Evolutionary conservation across 306 rosid genomes (phyloP).

Genomic region (Erythrophleum fordii): DNA sequence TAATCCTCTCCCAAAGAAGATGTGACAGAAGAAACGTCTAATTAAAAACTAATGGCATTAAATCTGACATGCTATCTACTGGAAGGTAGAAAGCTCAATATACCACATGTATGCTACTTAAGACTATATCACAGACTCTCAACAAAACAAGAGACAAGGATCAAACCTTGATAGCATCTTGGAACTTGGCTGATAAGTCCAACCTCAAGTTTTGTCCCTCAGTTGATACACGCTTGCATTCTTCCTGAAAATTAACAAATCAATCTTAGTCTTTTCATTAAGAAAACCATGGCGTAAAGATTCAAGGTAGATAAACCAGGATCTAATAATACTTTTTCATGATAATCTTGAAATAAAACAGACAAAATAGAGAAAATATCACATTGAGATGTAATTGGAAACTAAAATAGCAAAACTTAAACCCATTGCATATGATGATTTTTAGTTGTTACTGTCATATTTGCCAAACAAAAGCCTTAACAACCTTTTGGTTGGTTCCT

Average conservation of each 20-base stretch:
- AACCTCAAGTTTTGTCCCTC: slow-evolving; percentile 94
- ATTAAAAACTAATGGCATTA: neutral
- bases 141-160: slow-evolving; percentile 4
- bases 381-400: neutral
- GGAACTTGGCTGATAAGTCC: slow-evolving; percentile 86
- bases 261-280: slow-evolving; percentile 30
- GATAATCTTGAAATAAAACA: neutral
- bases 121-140: slow-evolving; percentile 26
- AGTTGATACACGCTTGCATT: slow-evolving; percentile 88
- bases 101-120: slow-evolving; percentile 26
- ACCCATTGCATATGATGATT: neutral
- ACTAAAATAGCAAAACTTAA: neutral
- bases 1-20: neutral
- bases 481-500: neutral
- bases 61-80: neutral
- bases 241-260: slow-evolving; percentile 67
- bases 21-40: neutral
- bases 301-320: slow-evolving; percentile 25
- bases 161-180: slow-evolving; percentile 93
- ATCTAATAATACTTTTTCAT: slow-evolving; percentile 26
- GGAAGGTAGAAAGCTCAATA: slow-evolving; percentile 11
- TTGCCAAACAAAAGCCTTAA: neutral
- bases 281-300: slow-evolving; percentile 22
- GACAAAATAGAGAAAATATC: neutral
- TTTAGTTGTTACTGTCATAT: neutral